Conservation (phyloP, 306 rosid species). For the Lathyrus oleraceus region DNA sequence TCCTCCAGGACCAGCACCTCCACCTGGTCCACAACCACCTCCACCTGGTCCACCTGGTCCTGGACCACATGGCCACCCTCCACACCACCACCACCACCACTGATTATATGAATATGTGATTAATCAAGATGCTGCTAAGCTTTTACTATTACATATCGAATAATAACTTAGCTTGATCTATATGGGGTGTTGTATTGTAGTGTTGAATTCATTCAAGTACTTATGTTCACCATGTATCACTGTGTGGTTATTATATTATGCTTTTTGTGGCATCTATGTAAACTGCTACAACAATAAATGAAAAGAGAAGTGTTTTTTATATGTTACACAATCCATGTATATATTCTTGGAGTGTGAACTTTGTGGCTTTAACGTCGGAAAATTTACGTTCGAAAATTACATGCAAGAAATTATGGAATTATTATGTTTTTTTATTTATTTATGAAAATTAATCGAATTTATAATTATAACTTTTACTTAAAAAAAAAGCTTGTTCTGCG, state of each 20-base stretch:
- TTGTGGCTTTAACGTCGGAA: neutral
- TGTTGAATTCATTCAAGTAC: neutral
- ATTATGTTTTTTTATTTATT: no score
- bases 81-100: slow-evolving; percentile 36
- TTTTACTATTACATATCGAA: no score
- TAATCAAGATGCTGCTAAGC: no score
- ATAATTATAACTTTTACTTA: no score
- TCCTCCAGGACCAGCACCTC: slow-evolving; percentile 25
- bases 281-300: neutral
- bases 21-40: slow-evolving; percentile 38
- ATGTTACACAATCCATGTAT: neutral
- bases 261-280: neutral
- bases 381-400: no score
- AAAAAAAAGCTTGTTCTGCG: no score
- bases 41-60: slow-evolving; percentile 40
- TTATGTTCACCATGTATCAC: neutral
- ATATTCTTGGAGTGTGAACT: neutral
- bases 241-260: neutral
- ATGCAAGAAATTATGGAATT: no score
- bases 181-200: slow-evolving; percentile 8
- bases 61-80: slow-evolving; percentile 45
- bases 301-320: neutral
- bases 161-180: neutral
- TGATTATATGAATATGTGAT: neutral
- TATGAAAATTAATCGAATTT: no score